A percentile compares a stretch with the other conserved stretches of the same genome.
Conservation (phyloP, 306 rosid genomes). For the Crataegus laevigata region DNA sequence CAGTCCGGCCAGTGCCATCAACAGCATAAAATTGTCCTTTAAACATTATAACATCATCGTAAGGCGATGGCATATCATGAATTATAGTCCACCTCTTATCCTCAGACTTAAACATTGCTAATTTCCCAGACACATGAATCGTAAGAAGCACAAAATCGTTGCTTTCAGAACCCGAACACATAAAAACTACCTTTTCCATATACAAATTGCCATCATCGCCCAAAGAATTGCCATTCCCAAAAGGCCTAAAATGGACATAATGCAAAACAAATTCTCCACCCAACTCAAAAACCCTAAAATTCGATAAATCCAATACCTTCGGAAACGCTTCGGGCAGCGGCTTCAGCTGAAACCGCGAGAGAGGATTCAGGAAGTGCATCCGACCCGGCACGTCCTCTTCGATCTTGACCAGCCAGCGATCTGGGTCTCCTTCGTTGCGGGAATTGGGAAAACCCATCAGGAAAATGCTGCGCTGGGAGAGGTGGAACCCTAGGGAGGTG, state of each 20-base stretch:
- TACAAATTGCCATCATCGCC: conserved; percentile 38
- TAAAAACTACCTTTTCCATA: conserved; percentile 62
- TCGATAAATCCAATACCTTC: conserved; percentile 22
- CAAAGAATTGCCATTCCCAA: neutral
- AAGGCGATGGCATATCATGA: conserved; percentile 53
- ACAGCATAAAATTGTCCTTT: conserved; percentile 45
- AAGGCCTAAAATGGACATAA: conserved; percentile 18
- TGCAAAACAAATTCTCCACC: conserved; percentile 46
- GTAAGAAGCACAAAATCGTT: conserved; percentile 44
- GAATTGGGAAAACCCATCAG: conserved; percentile 16
- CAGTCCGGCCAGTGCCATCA: conserved; percentile 57
- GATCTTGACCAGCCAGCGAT: conserved; percentile 42
- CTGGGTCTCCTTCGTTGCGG: neutral
- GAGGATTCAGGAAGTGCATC: conserved; percentile 29
- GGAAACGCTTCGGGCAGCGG: conserved; percentile 29
- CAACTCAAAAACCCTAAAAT: conserved; percentile 31
- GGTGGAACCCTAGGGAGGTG: conserved; percentile 38
- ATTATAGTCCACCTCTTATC: conserved; percentile 55
- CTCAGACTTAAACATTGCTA: conserved; percentile 48
- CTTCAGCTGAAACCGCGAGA: conserved; percentile 26
- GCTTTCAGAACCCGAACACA: conserved; percentile 14
- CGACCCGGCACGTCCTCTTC: conserved; percentile 21
- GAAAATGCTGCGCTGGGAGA: conserved; percentile 37
- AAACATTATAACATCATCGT: conserved; percentile 62
- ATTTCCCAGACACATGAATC: conserved; percentile 71